Conservation (phyloP, 805 yeast species). For the Teunomyces aglyptinius region DNA sequence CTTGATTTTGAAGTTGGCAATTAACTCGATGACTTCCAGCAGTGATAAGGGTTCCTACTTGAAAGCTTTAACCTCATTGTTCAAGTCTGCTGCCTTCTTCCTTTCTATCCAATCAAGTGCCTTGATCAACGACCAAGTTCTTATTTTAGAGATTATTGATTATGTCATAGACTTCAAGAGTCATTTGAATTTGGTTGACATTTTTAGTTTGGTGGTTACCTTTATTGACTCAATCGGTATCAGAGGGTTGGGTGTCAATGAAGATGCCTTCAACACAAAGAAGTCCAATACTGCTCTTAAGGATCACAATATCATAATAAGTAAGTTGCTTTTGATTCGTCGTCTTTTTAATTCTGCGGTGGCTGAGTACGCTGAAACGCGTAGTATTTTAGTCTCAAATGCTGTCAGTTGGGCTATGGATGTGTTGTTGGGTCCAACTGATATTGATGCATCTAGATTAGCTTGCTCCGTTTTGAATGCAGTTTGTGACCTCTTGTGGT, state of each 20-base stretch:
- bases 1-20: conserved; percentile 45
- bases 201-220: conserved; percentile 41
- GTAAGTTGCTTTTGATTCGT: conserved; percentile 61
- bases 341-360: conserved; percentile 47
- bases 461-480: conserved; percentile 59
- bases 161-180: conserved; percentile 47
- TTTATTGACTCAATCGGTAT: conserved; percentile 55
- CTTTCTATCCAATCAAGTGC: conserved; percentile 46
- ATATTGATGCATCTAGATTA: conserved; percentile 60
- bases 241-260: conserved; percentile 53
- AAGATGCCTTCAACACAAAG: conserved; percentile 21
- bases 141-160: conserved; percentile 59
- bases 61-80: conserved; percentile 33
- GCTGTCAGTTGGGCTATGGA: conserved; percentile 58
- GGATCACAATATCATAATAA: conserved; percentile 53
- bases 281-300: conserved; percentile 35
- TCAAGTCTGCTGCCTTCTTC: conserved; percentile 42
- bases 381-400: conserved; percentile 42
- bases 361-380: conserved; percentile 22
- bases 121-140: conserved; percentile 60
- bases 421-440: conserved; percentile 50
- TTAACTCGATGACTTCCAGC: conserved; percentile 20
- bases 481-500: conserved; percentile 41
- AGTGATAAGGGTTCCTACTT: conserved; percentile 24
- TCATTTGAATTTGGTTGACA: conserved; percentile 35